These are phyloP conservation scores for Candida adriatica DNA, from an alignment of 805 yeast species.

Conservation along the genomic window DNA sequence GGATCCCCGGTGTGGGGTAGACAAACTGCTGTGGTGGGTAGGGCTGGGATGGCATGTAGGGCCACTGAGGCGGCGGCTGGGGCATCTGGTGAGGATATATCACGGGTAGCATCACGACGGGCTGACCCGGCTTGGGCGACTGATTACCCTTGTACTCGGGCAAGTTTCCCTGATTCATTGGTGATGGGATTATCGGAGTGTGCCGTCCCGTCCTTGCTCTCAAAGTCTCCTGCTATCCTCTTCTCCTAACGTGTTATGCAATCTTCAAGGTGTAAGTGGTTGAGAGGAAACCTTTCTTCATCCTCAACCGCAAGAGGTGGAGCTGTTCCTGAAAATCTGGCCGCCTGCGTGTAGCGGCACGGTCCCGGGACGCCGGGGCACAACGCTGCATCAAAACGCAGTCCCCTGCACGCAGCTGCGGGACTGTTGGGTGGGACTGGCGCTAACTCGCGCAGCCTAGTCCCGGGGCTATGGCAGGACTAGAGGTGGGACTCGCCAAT, in stretches of 20 bases:
- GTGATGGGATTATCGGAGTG: too few relatives aligned
- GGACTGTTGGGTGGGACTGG: neutral
- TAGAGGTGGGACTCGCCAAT: neutral
- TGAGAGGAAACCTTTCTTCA: too few relatives aligned
- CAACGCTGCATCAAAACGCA: neutral
- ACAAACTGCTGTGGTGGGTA: slow-evolving; percentile 10
- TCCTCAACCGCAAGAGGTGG: too few relatives aligned
- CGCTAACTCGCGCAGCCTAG: neutral
- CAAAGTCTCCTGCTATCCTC: too few relatives aligned
- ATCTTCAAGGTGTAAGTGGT: too few relatives aligned
- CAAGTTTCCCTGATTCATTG: too few relatives aligned
- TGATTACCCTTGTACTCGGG: too few relatives aligned
- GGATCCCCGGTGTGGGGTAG: slow-evolving; percentile 7
- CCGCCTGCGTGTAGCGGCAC: slow-evolving; percentile 10
- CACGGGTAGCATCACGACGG: slow-evolving; percentile 10
- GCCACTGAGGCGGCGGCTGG: slow-evolving; percentile 10
- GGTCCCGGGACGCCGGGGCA: slow-evolving; percentile 9
- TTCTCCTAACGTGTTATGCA: too few relatives aligned
- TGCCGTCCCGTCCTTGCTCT: too few relatives aligned
- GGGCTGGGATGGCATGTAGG: slow-evolving; percentile 7
- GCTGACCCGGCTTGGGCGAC: slow-evolving; percentile 1
- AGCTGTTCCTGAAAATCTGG: slow-evolving; percentile 14
- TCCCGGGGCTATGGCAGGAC: neutral
- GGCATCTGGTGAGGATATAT: slow-evolving; percentile 6
- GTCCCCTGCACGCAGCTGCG: neutral